Evolutionary conservation across 805 yeast species (phyloP), one percentile per base, ranked within the genome.

Genomic region (Kuraishia capsulata): DNA sequence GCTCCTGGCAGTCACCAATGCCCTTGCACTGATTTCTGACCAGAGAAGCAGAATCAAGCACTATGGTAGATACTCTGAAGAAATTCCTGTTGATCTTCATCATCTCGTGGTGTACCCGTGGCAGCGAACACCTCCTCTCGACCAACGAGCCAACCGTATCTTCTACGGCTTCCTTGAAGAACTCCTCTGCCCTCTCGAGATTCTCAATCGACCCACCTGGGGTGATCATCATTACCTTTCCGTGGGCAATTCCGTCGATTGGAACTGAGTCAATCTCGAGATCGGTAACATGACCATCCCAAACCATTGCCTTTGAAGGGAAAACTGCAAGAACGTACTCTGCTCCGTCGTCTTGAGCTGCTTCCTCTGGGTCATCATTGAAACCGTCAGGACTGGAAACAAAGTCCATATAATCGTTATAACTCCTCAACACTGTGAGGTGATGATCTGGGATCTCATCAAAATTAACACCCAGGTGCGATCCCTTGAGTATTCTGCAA

Each of bases 231-330:
- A 85, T 53, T 46, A 82, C 69, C 39, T 78, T 76, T 2, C 94
- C 92, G 9, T 73, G 75, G 42, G 69, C 72, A n/a, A 83, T 62
- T 40, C 78, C 80, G 19, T 75, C 64, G 3, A 71, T 59, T 0
- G 78, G 73, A 3, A 71, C 61, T 3, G 58, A 51, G 9, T 62
- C 68, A 11, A 75, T 55, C 11, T 68, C 65, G 4, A 84, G 54
- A 32, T 77, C 71, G 29, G 79, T 69, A 44, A 82, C 78, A 14
- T 74, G 69, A 4, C 97, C 97, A 43, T 83, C 88, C 97, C 97
- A 90, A 36, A 84, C 76, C 58, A 89, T 71, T 0, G 96, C 94
- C 49, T 85, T 85, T 2, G 80, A 70, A 0, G 95, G 88, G 49
- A 85, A 78, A 4, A 89, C 58, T 0, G 86, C 81, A 20, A 88